These are phyloP conservation scores for Exidia glandulosa DNA, from an alignment of 768 basidiomycete genomes.

Conservation along the genomic window DNA sequence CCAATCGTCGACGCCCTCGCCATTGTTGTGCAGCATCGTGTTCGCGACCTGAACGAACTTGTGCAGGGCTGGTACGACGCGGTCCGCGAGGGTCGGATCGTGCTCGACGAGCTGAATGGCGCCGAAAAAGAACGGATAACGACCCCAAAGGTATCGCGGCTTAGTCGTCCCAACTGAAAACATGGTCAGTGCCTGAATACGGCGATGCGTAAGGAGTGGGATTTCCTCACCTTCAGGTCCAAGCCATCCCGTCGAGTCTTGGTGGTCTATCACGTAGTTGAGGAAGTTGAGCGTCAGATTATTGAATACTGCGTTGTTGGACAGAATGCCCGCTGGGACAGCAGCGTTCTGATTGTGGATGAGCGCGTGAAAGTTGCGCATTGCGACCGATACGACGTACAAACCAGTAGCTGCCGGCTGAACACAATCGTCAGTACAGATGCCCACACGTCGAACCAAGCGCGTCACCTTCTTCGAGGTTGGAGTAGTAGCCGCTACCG, in stretches of 20 bases:
- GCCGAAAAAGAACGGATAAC: slow-evolving; percentile 48
- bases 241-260: slow-evolving; percentile 45
- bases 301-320: neutral
- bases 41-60: slow-evolving; percentile 45
- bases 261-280: slow-evolving; percentile 36
- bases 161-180: slow-evolving; percentile 25
- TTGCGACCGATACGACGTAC: neutral
- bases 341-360: neutral
- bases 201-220: neutral
- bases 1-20: slow-evolving; percentile 44
- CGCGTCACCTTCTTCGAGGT: slow-evolving; percentile 23
- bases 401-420: neutral
- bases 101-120: slow-evolving; percentile 47
- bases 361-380: neutral
- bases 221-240: slow-evolving; percentile 44
- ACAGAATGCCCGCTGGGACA: neutral
- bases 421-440: neutral
- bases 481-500: slow-evolving; percentile 22
- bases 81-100: slow-evolving; percentile 29
- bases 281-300: neutral
- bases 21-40: slow-evolving; percentile 37
- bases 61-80: slow-evolving; percentile 38
- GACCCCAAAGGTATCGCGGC: slow-evolving; percentile 45
- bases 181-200: neutral
- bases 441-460: neutral